Evolutionary conservation across 768 basidiomycete species (phyloP).

Genomic region (Tricholoma sp.): DNA sequence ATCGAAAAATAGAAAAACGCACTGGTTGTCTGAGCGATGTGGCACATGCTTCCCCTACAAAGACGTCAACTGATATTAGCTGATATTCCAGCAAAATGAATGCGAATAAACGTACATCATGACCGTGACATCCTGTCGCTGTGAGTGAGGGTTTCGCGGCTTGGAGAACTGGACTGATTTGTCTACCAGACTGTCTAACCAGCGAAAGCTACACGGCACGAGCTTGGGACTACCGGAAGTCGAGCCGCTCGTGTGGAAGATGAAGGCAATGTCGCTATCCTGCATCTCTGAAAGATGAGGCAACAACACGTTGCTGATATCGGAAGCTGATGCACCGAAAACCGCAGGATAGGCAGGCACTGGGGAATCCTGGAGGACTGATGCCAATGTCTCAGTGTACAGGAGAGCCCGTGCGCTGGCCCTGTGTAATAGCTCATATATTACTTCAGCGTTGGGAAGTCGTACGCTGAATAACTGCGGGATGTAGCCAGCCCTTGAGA

Average conservation of each 20-base stretch:
- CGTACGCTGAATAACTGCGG: conserved; percentile 63
- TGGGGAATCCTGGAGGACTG: conserved; percentile 30
- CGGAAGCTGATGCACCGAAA: conserved; percentile 18
- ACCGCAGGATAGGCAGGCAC: conserved; percentile 36
- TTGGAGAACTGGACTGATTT: conserved; percentile 42
- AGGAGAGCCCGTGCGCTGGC: conserved; percentile 54
- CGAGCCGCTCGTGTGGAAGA: conserved; percentile 67
- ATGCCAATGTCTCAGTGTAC: conserved; percentile 43
- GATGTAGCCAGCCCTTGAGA: conserved; percentile 62
- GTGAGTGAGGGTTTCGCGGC: conserved; percentile 30
- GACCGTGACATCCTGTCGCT: conserved; percentile 47
- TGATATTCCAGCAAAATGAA: not conserved
- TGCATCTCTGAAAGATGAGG: conserved; percentile 30
- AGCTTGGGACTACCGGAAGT: conserved; percentile 65
- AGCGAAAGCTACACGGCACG: conserved; percentile 50
- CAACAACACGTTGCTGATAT: conserved; percentile 26
- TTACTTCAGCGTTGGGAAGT: conserved; percentile 52
- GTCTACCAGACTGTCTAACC: conserved; percentile 43
- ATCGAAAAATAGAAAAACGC: conserved; percentile 26
- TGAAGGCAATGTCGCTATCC: conserved; percentile 34
- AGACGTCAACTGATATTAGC: conserved; percentile 1
- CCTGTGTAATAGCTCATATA: conserved; percentile 54
- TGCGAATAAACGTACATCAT: conserved; percentile 45
- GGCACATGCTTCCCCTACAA: conserved; percentile 77
- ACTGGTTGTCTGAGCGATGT: conserved; percentile 77